Conservation (phyloP, 228 moss, liverwort and hornwort species). For the Sphagnum fallax region DNA sequence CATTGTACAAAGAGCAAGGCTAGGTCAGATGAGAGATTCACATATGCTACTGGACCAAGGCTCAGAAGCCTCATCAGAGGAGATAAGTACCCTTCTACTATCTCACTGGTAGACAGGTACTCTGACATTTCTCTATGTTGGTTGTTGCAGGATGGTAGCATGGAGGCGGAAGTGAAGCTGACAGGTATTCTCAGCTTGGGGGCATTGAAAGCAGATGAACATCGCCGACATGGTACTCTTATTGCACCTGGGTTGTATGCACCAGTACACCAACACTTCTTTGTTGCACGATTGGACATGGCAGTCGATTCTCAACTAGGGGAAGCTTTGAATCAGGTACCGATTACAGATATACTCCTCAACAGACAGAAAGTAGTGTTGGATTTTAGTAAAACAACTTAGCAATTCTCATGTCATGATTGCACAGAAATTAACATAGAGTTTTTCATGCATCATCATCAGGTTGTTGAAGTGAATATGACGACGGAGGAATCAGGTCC, state of each 20-base stretch:
- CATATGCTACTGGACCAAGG: too few relatives aligned
- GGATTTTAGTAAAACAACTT: neutral
- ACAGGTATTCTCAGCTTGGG: conserved; percentile 91
- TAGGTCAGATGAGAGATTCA: too few relatives aligned
- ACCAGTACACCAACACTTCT: conserved; percentile 93
- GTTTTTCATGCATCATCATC: neutral
- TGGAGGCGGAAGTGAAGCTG: conserved; percentile 94
- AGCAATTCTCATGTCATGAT: neutral
- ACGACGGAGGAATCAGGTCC: conserved; percentile 74
- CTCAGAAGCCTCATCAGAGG: too few relatives aligned
- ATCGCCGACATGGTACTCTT: conserved; percentile 81
- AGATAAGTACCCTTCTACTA: too few relatives aligned
- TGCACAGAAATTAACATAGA: neutral
- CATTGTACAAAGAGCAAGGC: too few relatives aligned
- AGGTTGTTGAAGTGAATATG: conserved; percentile 92
- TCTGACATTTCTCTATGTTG: neutral
- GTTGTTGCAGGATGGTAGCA: conserved; percentile 69
- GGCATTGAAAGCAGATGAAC: conserved; percentile 73
- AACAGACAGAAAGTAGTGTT: neutral
- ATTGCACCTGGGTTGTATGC: conserved; percentile 95
- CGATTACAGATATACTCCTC: neutral
- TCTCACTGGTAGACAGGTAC: too few relatives aligned
- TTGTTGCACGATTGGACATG: conserved; percentile 93
- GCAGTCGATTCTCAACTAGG: conserved; percentile 87
- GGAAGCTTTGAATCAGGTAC: conserved; percentile 84